Evolutionary conservation across 2,329 filamentous ascomycete genomes (phyloP), one percentile per base, ranked within the genome.

Genomic region (Cladobotryum protrusum): DNA sequence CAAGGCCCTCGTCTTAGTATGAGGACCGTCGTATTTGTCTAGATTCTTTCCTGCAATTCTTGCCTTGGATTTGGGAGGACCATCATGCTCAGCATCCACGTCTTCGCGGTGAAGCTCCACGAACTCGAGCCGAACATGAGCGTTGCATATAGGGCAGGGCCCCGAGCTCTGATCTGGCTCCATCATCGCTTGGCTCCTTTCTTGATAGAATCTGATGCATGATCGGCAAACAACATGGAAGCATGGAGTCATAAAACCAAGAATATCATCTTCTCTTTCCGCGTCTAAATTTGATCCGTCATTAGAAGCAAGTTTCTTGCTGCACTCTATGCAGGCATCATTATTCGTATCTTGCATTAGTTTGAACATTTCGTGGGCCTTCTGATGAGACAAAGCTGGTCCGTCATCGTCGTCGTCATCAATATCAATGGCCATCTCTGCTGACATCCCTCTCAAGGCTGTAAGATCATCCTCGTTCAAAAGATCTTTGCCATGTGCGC

Each of bases 401-500:
- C 75, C 75, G 13, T 74, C 71, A 8, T 85, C 81, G 5, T 84
- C 83, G 39, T 91, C 86, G 44, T 89, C 89, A 53, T 93, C 90
- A 18, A 97, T 77, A 58, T 95, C 87, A 60, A 99, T 95, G 2
- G 93, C 88, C 56, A 89, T 89, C 36, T 89, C 85, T 8, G 83
- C 82, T n/a, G 84, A 89, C 67, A 89, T 78, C 19, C 91, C 92
- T 62, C 90, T 86, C 45, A 92, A 81, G 3, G 86, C 76, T 57
- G 86, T 83, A 42, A 95, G 72, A 60, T 97, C 92, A 17, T 92
- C 86, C 34, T 91, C 83, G 50, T 84, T 88, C 3, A 99, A 77
- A 7, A 99, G 78, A 53, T 97, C 92, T 56, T 86, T 87, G n/a
- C 93, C 93, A 64, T 96, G 92, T 1, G 91, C 93, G 63, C 91